phyloP scores from a whole-genome alignment of 441 rosid genomes.

The Gossypium gossypioides region DNA sequence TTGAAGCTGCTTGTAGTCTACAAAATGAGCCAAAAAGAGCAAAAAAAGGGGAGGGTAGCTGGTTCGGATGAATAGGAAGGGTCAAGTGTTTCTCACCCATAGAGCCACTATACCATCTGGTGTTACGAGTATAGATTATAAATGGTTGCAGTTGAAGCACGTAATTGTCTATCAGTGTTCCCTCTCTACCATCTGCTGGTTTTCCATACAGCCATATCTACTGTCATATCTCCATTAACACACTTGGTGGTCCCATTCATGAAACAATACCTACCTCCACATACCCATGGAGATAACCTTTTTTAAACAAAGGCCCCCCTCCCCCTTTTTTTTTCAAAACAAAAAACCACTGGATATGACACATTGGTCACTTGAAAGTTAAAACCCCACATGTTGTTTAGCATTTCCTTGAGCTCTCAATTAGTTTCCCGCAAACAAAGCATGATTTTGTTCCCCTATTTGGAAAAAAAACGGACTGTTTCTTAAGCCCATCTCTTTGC shows the following conservation, averaged over 20 bases:
- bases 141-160: conserved; percentile 50
- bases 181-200: conserved; percentile 45
- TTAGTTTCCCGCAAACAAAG: conserved; percentile 15
- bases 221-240: conserved; percentile 24
- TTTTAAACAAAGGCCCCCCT: background rate
- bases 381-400: background rate
- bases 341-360: conserved; percentile 11
- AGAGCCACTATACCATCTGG: conserved; percentile 26
- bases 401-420: background rate
- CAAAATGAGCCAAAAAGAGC: background rate
- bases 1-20: conserved; percentile 11
- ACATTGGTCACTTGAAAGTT: background rate
- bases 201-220: conserved; percentile 26
- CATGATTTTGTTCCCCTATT: conserved; percentile 17
- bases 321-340: background rate
- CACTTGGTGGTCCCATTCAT: conserved; percentile 38
- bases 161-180: conserved; percentile 30
- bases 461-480: background rate
- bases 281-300: conserved; percentile 19
- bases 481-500: background rate
- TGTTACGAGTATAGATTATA: conserved; percentile 31
- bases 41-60: conserved; percentile 11
- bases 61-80: conserved; percentile 14
- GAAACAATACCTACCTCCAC: conserved; percentile 22
- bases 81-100: conserved; percentile 21